Base-by-base conservation (phyloP, 768 basidiomycete species). In the Trametes gibbosa region DNA sequence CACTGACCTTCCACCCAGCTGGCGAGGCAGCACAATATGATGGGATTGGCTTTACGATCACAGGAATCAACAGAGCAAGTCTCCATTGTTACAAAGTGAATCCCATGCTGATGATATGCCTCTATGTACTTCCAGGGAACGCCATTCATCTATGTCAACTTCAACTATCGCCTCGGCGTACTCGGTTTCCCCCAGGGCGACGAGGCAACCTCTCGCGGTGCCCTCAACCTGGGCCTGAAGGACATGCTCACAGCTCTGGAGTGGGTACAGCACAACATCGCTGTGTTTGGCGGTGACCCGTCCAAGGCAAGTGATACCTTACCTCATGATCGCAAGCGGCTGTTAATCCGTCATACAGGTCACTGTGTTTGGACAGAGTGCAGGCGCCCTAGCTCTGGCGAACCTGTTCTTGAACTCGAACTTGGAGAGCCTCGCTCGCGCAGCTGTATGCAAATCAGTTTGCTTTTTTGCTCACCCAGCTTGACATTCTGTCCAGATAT, bases 221-320 rank as follows among this genome's bases (percentile, higher is more conserved):
- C 75, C 1, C 70, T 80, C 9, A 82, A 81, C 62, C 71, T 82
- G 66, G 88, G 89, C 0, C 89, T 90, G 73, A 90, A 89, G 70
- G 89, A 91, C 65, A 87, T 87, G 65, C 87, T 88, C 86, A 63
- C 85, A 21, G 87, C 83, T 0, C 67, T 90, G 19, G 72, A 80
- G 65, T 90, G 89, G 87, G 73, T 90, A 13, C 80, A 76, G 51
- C 77, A 78, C 9, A 87, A 90, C 63, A 86, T 90, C 17, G 70
- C 68, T 37, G 70, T 73, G 0, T 90, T 90, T 61, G 89, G 88
- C 70, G 89, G 89, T 1, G 78, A 81, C 64, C 77, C 74, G 0
- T 63, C 42, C 21, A 75, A 76, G 59, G 78, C 79, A 24, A 76
- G 42, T 10, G 5, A 16, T 4, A 3, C 3, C 12, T 14, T 54